These are phyloP conservation scores for Rhexocercosporidium sp. DNA, from an alignment of 2,329 filamentous ascomycete species.

Conservation along the genomic window DNA sequence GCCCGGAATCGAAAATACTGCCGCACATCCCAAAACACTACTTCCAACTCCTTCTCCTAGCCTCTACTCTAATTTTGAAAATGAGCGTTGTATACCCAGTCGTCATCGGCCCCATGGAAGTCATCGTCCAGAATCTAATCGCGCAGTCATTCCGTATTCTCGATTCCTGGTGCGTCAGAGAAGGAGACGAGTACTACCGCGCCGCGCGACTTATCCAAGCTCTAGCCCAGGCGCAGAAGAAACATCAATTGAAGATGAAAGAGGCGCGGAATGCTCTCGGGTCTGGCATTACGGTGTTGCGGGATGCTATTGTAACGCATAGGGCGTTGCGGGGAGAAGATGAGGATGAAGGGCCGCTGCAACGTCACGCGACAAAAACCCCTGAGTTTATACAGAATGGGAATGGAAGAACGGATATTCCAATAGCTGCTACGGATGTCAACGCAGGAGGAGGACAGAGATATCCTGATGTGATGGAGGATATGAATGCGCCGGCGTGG, in stretches of 20 bases:
- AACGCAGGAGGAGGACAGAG: not conserved
- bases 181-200: slow-evolving; percentile 4
- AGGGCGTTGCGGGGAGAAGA: slow-evolving; percentile 1
- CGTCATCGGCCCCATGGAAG: slow-evolving; percentile 1
- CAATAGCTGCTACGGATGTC: no score
- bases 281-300: not conserved
- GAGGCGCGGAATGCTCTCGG: not conserved
- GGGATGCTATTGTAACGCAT: slow-evolving; percentile 3
- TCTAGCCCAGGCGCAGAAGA: slow-evolving; percentile 4
- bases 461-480: not conserved
- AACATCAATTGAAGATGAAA: slow-evolving; percentile 10
- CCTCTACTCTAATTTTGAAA: slow-evolving; percentile 18
- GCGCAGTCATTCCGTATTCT: not conserved
- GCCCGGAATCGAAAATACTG: not conserved
- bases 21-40: slow-evolving; percentile 19
- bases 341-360: not conserved
- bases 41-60: slow-evolving; percentile 17
- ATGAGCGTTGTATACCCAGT: slow-evolving; percentile 2
- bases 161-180: slow-evolving; percentile 4
- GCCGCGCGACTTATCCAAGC: not conserved
- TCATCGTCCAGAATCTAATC: slow-evolving; percentile 2
- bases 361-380: not conserved
- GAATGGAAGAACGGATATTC: not conserved
- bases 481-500: not conserved
- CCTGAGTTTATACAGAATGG: not conserved